phyloP scores from a whole-genome alignment of 495 filamentous ascomycete species.

The Neurospora sp. region DNA sequence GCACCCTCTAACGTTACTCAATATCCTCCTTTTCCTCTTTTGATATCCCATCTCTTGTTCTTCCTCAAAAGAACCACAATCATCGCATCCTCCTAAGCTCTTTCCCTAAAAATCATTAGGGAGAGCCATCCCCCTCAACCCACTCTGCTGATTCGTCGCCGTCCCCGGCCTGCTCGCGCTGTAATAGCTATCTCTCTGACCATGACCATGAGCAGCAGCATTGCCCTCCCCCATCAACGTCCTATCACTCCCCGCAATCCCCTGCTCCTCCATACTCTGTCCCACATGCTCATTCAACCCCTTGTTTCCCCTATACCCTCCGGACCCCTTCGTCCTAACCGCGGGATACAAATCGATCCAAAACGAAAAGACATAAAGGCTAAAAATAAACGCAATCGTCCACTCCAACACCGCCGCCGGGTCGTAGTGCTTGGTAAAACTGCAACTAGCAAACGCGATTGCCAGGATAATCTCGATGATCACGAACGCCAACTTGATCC shows the following conservation, averaged over 20 bases:
- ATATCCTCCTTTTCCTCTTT: neutral
- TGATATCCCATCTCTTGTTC: neutral
- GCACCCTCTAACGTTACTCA: neutral
- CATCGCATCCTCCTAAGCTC: neutral
- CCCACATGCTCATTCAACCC: neutral
- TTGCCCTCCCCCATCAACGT: neutral
- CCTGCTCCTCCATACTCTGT: neutral
- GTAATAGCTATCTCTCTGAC: neutral
- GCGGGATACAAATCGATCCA: conserved; percentile 81
- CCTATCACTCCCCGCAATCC: neutral
- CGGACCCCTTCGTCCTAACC: conserved; percentile 43
- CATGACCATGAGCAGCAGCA: neutral
- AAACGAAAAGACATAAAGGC: conserved; percentile 85
- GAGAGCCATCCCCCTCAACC: neutral
- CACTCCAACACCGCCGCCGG: conserved; percentile 56
- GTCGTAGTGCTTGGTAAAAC: conserved; percentile 36
- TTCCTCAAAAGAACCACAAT: neutral
- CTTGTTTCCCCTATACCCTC: neutral
- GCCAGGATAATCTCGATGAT: conserved; percentile 68
- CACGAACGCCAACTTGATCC: conserved; percentile 72
- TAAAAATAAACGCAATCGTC: conserved; percentile 82
- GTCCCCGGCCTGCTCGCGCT: neutral
- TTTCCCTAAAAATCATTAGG: neutral
- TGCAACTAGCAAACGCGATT: conserved; percentile 48
- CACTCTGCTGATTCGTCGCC: neutral